Percentiles rank a stretch among this genome's conserved stretches.
These are phyloP conservation scores for Ailanthus altissimus DNA, from an alignment of 345 rosid species.

Conservation along the genomic window DNA sequence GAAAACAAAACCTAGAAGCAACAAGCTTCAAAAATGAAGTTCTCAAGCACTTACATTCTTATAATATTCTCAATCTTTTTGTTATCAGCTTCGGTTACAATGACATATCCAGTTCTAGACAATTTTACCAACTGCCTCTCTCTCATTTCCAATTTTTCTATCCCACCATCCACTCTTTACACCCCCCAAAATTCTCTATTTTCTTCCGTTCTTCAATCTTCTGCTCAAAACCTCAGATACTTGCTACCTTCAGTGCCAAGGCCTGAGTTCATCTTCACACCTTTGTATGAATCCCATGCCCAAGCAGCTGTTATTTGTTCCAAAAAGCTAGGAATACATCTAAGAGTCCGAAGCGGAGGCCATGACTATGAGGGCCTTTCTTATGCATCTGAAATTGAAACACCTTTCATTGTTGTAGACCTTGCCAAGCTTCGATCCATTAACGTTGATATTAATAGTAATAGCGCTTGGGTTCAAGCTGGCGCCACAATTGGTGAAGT, in stretches of 20 bases:
- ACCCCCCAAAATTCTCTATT: conserved; percentile 1
- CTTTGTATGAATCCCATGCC: conserved; percentile 26
- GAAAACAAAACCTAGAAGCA: neutral
- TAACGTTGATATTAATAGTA: conserved; percentile 22
- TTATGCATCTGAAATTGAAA: conserved; percentile 32
- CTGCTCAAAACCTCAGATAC: conserved; percentile 23
- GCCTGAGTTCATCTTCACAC: conserved; percentile 30
- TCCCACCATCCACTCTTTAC: neutral
- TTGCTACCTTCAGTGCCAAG: conserved; percentile 15
- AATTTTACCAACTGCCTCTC: neutral
- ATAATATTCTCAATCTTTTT: neutral
- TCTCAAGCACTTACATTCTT: conserved; percentile 1
- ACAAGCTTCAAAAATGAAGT: conserved; percentile 12
- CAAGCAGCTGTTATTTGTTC: conserved; percentile 34
- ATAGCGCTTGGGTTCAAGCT: conserved; percentile 41
- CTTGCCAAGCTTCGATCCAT: conserved; percentile 30
- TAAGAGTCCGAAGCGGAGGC: conserved; percentile 36
- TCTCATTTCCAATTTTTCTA: neutral
- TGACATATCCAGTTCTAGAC: neutral
- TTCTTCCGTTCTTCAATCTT: neutral
- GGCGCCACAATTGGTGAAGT: conserved; percentile 43
- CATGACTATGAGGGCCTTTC: too few relatives aligned
- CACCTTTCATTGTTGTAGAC: conserved; percentile 38
- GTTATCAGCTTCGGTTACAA: neutral
- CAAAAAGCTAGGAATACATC: conserved; percentile 23